Conservation (phyloP, 257 asterid genomes). For the Solanum peruvianum region DNA sequence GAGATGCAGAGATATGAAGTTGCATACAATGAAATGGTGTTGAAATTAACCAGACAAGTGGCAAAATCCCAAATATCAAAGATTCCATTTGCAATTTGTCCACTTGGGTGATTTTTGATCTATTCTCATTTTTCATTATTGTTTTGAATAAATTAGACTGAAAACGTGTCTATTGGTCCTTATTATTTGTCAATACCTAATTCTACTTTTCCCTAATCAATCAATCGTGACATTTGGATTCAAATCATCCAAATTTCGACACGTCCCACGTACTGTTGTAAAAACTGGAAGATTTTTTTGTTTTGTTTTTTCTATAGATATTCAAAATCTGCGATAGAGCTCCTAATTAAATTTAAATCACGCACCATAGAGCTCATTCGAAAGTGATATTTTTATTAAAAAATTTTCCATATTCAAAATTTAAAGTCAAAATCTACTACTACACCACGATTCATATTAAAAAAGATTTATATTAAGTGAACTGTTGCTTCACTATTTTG, state of each 20-base stretch:
- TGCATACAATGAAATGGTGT: background rate
- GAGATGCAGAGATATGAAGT: background rate
- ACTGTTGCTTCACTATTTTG: background rate
- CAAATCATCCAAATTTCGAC: background rate
- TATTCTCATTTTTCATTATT: background rate
- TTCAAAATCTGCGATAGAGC: no score
- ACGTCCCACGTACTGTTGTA: background rate
- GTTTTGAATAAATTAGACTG: background rate
- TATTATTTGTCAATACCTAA: background rate
- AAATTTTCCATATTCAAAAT: no score
- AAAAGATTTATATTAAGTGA: background rate
- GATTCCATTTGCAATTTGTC: background rate
- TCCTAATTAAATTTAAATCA: no score
- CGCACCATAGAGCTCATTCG: accelerated
- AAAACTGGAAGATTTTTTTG: background rate
- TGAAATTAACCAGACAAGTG: background rate
- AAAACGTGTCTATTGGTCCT: background rate
- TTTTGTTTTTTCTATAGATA: no score
- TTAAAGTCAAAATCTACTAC: no score
- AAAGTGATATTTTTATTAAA: accelerated
- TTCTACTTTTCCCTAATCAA: background rate
- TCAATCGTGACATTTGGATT: background rate
- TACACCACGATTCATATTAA: no score
- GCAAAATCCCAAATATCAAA: background rate
- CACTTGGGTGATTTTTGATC: background rate